These are phyloP conservation scores for Citrus hindsii DNA, from an alignment of 345 rosid species.

Conservation along the genomic window DNA sequence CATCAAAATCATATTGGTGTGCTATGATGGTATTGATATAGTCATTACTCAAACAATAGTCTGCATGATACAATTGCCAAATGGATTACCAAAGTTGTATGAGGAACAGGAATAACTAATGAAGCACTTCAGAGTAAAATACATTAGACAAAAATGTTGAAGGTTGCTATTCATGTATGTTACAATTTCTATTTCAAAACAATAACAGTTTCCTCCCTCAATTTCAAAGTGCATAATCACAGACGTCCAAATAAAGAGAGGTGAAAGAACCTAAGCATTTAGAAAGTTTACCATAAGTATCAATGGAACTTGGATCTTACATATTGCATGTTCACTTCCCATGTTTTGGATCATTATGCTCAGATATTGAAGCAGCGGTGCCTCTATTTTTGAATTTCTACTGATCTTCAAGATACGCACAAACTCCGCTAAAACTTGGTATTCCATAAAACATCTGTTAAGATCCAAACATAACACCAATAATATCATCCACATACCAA, in stretches of 20 bases:
- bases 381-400: constrained; percentile 49
- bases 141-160: background rate
- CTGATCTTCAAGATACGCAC: constrained; percentile 46
- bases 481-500: background rate
- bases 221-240: background rate
- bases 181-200: background rate
- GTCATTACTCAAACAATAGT: constrained; percentile 68
- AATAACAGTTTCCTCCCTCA: background rate
- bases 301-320: constrained; percentile 36
- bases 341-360: constrained; percentile 72
- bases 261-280: constrained; percentile 1
- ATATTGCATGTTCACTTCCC: constrained; percentile 52
- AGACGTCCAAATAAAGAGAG: constrained; percentile 1
- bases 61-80: constrained; percentile 29
- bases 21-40: constrained; percentile 54
- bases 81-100: constrained; percentile 8
- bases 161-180: background rate
- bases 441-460: constrained; percentile 62
- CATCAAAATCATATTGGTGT: constrained; percentile 44
- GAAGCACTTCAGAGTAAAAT: background rate
- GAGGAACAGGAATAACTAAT: background rate
- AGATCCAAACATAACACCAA: background rate
- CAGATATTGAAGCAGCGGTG: constrained; percentile 56
- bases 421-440: constrained; percentile 62
- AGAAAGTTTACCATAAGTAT: constrained; percentile 21